Evolutionary conservation across 306 rosid species (phyloP).

Genomic region (Casuarina equisetifolia): DNA sequence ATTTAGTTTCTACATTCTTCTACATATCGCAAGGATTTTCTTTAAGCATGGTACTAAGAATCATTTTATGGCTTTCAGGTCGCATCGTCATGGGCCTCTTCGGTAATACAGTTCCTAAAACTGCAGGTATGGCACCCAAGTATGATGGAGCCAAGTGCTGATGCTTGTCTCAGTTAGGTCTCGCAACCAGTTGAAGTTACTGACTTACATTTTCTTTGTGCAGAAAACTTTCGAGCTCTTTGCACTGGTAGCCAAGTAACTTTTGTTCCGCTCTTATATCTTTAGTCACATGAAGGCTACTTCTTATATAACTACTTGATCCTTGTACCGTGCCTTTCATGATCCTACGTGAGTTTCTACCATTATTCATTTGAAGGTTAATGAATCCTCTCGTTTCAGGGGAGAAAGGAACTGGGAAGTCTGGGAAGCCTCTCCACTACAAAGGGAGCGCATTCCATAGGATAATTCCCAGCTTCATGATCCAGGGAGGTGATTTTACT

Average conservation of each 20-base stretch:
- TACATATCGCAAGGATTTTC: background rate
- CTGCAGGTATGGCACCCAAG: constrained; percentile 52
- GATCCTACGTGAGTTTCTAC: background rate
- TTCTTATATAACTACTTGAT: background rate
- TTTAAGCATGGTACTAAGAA: background rate
- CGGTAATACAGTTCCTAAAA: constrained; percentile 73
- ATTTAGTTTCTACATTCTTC: background rate
- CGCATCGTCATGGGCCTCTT: constrained; percentile 75
- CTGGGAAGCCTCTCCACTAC: constrained; percentile 68
- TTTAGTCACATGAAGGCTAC: constrained; percentile 9
- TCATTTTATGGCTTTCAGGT: constrained; percentile 43
- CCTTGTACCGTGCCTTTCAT: background rate
- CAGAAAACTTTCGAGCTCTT: constrained; percentile 88
- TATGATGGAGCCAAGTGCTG: background rate
- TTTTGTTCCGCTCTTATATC: constrained; percentile 29
- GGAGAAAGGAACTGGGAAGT: constrained; percentile 73
- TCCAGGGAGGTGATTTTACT: constrained; percentile 91
- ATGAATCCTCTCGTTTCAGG: constrained; percentile 46
- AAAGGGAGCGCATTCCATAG: constrained; percentile 80
- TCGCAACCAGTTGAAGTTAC: constrained; percentile 5
- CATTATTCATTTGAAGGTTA: constrained; percentile 5
- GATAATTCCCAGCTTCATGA: constrained; percentile 80
- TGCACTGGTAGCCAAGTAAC: constrained; percentile 77
- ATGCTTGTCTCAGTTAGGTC: background rate
- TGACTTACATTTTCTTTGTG: constrained; percentile 32